Percentiles rank a stretch among this genome's conserved stretches.
Conservation (phyloP, 1,284 basidiomycete genomes). For the Malassezia nana region DNA sequence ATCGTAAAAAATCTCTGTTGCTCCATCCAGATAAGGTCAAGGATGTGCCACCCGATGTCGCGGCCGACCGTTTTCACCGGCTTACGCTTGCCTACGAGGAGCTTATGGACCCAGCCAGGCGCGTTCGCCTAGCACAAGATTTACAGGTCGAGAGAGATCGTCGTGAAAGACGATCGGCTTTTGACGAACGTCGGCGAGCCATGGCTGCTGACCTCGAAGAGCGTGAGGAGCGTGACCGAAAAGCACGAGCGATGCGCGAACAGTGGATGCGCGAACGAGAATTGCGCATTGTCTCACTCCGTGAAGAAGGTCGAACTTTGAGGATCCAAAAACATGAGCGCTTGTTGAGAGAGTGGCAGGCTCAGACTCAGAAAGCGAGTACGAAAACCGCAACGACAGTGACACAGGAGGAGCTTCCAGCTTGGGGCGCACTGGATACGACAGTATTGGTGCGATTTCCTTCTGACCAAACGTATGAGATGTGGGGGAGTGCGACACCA, state of each 20-base stretch:
- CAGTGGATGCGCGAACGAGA: background rate
- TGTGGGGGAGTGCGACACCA: slow-evolving; percentile 10
- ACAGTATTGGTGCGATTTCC: slow-evolving; percentile 35
- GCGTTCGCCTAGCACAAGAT: slow-evolving; percentile 71
- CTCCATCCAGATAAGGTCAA: slow-evolving; percentile 41
- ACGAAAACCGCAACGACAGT: background rate
- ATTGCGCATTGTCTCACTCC: slow-evolving; percentile 18
- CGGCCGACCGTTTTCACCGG: slow-evolving; percentile 73
- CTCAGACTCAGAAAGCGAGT: background rate
- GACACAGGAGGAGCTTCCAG: slow-evolving; percentile 10
- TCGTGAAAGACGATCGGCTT: slow-evolving; percentile 63
- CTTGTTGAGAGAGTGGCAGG: slow-evolving; percentile 21
- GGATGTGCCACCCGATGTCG: slow-evolving; percentile 33
- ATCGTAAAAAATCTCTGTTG: slow-evolving; percentile 36
- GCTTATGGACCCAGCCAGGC: slow-evolving; percentile 68
- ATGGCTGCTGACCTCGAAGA: slow-evolving; percentile 75
- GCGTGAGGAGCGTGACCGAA: slow-evolving; percentile 60
- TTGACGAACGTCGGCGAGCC: slow-evolving; percentile 66
- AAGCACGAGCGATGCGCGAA: background rate
- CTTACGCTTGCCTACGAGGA: slow-evolving; percentile 76
- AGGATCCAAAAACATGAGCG: slow-evolving; percentile 18
- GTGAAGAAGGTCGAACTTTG: slow-evolving; percentile 23
- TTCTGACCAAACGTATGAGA: slow-evolving; percentile 19
- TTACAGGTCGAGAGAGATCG: slow-evolving; percentile 63
- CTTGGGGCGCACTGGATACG: slow-evolving; percentile 26